Conservation (phyloP, 2,329 filamentous ascomycete genomes). For the Stenocarpella maydis region DNA sequence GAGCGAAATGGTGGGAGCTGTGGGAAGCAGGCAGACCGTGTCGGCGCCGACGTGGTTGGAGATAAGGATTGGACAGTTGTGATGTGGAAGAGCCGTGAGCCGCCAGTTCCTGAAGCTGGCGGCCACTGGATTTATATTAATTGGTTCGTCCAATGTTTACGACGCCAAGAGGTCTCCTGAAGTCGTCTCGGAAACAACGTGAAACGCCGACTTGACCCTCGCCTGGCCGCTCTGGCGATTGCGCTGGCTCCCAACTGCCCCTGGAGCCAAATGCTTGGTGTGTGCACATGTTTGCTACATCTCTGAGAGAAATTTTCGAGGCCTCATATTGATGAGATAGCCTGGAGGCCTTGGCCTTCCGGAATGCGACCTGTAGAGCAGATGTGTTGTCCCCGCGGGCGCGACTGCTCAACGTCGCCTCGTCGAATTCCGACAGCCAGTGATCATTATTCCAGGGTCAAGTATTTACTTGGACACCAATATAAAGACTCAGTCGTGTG, state of each 20-base stretch:
- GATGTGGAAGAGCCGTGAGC: neutral
- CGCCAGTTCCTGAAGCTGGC: too few relatives aligned
- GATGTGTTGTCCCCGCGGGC: too few relatives aligned
- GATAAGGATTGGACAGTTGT: slow-evolving; percentile 13
- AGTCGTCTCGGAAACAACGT: slow-evolving; percentile 17
- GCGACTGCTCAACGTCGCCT: neutral
- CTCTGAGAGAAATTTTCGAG: neutral
- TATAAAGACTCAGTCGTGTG: too few relatives aligned
- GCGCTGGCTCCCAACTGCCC: slow-evolving; percentile 1
- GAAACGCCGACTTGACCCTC: slow-evolving; percentile 7
- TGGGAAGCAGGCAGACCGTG: neutral
- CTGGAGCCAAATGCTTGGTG: neutral
- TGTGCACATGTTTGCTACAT: neutral
- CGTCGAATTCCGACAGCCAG: too few relatives aligned
- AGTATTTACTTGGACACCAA: too few relatives aligned
- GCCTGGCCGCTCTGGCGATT: neutral
- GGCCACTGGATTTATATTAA: neutral
- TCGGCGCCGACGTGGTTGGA: neutral
- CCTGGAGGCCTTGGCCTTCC: neutral
- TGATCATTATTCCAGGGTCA: too few relatives aligned
- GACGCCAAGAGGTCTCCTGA: slow-evolving; percentile 5
- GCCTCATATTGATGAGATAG: neutral
- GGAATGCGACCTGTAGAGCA: too few relatives aligned
- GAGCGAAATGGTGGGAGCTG: neutral
- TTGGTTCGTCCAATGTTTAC: slow-evolving; percentile 18